Base-by-base conservation (phyloP, 441 rosid species). In the Arabidopsis lyrata region DNA sequence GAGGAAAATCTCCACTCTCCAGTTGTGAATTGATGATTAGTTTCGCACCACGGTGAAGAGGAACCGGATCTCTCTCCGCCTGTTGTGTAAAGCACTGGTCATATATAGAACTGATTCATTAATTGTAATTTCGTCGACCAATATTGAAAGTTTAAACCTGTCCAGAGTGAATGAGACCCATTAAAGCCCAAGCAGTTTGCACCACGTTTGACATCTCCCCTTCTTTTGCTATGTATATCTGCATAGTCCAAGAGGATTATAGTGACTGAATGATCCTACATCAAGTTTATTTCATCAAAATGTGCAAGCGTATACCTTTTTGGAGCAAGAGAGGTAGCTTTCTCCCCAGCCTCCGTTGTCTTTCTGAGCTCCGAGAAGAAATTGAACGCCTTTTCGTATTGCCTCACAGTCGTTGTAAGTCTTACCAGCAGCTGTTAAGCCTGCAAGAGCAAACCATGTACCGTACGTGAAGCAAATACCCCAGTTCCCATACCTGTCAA, bases 1-100 rank as follows among this genome's bases (percentile, higher is more conserved):
- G 93, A 7, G 95, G 95, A 20, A 85, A 90, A 69, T 85, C 88
- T 8, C 98, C 95, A 53, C 68, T 73, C 66, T 83, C 90, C 47
- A 77, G 31, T 45, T 92, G 92, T 9, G 90, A 86, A 77, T 88
- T 92, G 68, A 90, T 90, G 56, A 92, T 57, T 61, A 90, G 36
- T 69, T 82, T 90, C 14, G 89, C 90, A 18, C 83, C 92, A 5
- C 71, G 85, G 44, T 90, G 90, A 39, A 92, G 83, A 29, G 97
- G 96, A n/a, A 55, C 67, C 0, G 86, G 82, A 49, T 87, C 88
- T 74, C 95, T 83, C 60, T 86, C 84, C 1, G 81, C 86, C 90
- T 89, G 62, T 67, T 66, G 3, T 47, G 8, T 10, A 13, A 8
- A 27, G 42, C 34, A 34, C 55, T 53, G n/a, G 55, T 70, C 5